phyloP scores from a whole-genome alignment of 164 flowering plant species.

The Nymphaea thermarum region DNA sequence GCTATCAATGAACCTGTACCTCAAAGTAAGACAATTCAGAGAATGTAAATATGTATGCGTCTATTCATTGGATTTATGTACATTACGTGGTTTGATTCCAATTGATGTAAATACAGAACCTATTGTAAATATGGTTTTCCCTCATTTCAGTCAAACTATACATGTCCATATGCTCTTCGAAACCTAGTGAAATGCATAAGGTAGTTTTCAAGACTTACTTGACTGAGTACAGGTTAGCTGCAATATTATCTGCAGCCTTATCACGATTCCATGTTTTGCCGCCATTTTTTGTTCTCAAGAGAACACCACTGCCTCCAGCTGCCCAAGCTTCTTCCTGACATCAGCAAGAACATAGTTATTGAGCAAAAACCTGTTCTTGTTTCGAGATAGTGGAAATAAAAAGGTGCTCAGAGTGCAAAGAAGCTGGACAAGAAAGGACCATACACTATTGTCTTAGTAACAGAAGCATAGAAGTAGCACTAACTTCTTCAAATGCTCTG shows the following conservation, averaged over 20 bases:
- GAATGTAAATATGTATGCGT: neutral
- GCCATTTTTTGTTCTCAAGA: constrained; percentile 83
- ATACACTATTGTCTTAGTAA: neutral
- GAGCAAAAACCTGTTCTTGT: neutral
- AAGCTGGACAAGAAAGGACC: neutral
- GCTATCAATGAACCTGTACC: constrained; percentile 70
- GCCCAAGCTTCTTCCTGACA: constrained; percentile 98
- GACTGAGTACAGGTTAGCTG: constrained; percentile 94
- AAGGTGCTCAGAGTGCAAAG: neutral
- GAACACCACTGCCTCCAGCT: constrained; percentile 92
- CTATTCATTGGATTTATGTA: neutral
- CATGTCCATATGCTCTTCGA: no score
- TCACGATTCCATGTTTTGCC: constrained; percentile 94
- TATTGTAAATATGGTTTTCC: neutral
- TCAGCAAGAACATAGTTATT: neutral
- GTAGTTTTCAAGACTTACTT: constrained; percentile 72
- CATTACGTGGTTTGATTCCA: neutral
- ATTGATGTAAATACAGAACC: neutral
- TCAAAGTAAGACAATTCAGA: neutral
- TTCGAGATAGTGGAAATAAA: neutral
- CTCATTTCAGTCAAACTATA: neutral
- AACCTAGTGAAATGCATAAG: no score
- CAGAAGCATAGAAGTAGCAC: no score
- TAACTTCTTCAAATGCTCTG: no score
- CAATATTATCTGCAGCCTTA: constrained; percentile 92